Evolutionary conservation across 495 filamentous ascomycete genomes (phyloP).

Genomic region (Neurospora sp.): DNA sequence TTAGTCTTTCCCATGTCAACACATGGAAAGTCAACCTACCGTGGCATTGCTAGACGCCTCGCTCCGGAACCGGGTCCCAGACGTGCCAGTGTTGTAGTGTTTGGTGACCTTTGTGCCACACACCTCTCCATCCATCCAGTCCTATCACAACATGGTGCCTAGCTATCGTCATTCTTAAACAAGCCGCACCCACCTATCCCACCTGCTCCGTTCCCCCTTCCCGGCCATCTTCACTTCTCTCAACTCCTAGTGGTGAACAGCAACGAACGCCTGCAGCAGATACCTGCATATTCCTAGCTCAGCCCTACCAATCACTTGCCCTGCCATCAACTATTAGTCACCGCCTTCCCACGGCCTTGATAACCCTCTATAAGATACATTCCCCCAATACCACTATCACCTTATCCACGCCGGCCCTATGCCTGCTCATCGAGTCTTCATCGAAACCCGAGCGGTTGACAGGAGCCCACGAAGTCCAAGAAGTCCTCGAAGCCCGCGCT

Average conservation of each 20-base stretch:
- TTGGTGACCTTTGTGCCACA: background rate
- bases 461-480: conserved; percentile 3
- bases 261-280: background rate
- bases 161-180: background rate
- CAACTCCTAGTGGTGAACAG: background rate
- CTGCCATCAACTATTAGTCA: background rate
- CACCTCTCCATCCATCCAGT: background rate
- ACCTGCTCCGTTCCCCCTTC: background rate
- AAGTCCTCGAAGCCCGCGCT: conserved; percentile 5
- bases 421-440: conserved; percentile 13
- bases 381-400: background rate
- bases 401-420: background rate
- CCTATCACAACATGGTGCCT: background rate
- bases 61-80: background rate
- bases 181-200: background rate
- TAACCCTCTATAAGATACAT: background rate
- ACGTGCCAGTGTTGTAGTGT: background rate
- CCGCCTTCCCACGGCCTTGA: background rate
- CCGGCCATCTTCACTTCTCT: background rate
- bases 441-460: conserved; percentile 6
- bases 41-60: background rate
- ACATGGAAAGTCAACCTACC: background rate
- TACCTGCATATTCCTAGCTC: background rate
- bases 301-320: background rate
- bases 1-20: background rate